Evolutionary conservation across 2,329 filamentous ascomycete genomes (phyloP).

Genomic region (Phialocephala sp.): DNA sequence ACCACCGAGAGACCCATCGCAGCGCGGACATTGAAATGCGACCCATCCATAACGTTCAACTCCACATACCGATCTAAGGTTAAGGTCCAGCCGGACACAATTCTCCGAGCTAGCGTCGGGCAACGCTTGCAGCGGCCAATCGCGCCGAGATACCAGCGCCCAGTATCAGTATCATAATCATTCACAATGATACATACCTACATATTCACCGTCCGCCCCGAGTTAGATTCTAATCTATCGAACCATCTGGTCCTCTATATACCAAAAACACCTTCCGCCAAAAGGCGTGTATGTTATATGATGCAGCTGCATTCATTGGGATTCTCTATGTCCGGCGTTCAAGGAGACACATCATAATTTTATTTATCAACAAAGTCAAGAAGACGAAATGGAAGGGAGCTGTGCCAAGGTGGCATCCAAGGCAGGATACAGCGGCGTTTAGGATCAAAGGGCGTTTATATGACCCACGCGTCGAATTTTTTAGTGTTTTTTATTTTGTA

Average conservation of each 20-base stretch:
- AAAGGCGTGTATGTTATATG: conserved; percentile 31
- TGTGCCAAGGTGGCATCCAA: conserved; percentile 27
- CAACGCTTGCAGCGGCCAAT: neutral
- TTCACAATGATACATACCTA: conserved; percentile 11
- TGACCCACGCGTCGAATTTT: conserved; percentile 12
- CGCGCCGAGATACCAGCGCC: conserved; percentile 9
- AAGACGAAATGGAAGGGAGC: conserved; percentile 3
- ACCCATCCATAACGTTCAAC: neutral
- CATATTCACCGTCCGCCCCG: neutral
- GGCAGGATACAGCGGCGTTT: conserved; percentile 33
- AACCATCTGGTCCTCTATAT: neutral
- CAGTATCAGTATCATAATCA: conserved; percentile 20
- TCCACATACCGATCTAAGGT: conserved; percentile 13
- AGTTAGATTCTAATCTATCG: conserved; percentile 3
- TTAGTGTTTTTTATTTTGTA: conserved; percentile 8
- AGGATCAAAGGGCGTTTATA: conserved; percentile 21
- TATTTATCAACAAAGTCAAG: conserved; percentile 26
- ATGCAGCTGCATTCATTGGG: conserved; percentile 27
- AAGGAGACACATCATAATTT: conserved; percentile 28
- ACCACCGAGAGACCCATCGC: conserved; percentile 52
- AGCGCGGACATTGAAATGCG: conserved; percentile 44
- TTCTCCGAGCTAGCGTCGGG: conserved; percentile 18
- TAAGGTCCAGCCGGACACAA: conserved; percentile 7
- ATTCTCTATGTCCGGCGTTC: conserved; percentile 31
- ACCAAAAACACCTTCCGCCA: conserved; percentile 7